Conservation (phyloP, 2,329 filamentous ascomycete species). For the Cryphonectria radicalis region DNA sequence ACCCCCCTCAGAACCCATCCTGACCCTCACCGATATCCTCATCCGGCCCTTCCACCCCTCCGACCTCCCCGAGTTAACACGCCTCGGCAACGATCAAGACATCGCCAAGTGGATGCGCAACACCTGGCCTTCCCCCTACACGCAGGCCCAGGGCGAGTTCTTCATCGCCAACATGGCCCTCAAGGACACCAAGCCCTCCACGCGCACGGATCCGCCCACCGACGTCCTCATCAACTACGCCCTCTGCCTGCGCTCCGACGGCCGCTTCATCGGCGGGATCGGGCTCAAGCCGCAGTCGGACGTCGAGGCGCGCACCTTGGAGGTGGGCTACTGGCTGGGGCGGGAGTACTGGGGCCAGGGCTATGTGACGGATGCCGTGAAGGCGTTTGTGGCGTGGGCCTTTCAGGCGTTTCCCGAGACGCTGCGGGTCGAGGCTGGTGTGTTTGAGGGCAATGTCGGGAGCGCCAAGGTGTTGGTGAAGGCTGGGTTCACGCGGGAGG, state of each 20-base stretch:
- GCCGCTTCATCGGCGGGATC: constrained; percentile 46
- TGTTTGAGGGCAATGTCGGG: constrained; percentile 44
- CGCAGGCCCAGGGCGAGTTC: constrained; percentile 42
- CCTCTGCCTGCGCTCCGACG: constrained; percentile 39
- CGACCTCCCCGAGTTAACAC: constrained; percentile 44
- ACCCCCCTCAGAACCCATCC: constrained; percentile 33
- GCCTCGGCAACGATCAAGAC: constrained; percentile 44
- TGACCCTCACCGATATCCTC: constrained; percentile 39
- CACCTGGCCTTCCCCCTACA: constrained; percentile 53
- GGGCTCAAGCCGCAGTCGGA: constrained; percentile 44
- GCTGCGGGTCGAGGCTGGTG: constrained; percentile 46
- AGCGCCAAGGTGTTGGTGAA: constrained; percentile 50
- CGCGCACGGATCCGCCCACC: constrained; percentile 38
- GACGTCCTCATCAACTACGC: constrained; percentile 39
- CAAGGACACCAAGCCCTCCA: constrained; percentile 15
- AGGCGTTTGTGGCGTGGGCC: constrained; percentile 47
- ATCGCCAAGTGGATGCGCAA: constrained; percentile 48
- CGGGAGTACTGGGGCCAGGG: constrained; percentile 51
- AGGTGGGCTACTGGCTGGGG: constrained; percentile 56
- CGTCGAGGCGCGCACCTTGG: constrained; percentile 48
- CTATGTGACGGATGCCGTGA: constrained; percentile 46
- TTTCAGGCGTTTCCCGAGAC: constrained; percentile 48
- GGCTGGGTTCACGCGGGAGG: constrained; percentile 50
- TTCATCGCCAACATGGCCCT: constrained; percentile 40
- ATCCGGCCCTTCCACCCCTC: constrained; percentile 46